Evolutionary conservation across 345 rosid species (phyloP), one percentile per base, ranked within the genome.

Genomic region (Populus euphratica): DNA sequence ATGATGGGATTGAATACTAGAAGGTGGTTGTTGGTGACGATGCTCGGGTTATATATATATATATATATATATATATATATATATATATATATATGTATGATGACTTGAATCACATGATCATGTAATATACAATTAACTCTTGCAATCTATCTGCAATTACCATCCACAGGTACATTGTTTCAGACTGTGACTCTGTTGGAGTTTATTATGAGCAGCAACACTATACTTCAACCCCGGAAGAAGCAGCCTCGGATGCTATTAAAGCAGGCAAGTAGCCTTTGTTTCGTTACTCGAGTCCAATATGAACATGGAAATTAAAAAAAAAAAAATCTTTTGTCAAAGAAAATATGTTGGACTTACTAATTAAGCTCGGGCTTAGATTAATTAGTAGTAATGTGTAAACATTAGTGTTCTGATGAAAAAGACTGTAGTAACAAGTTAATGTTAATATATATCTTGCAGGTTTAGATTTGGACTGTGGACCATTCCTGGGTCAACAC

Each of bases 381-480:
- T 54, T 21, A 7, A 21, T 10, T 41, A 41, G 12, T 41, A 10
- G 44, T 8, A 9, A 41, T 41, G 11, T 47, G 50, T 47, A 14
- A 59, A 59, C 8, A 23, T n/a, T 59, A 59, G 63, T 1, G 2
- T n/a, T n/a, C 13, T n/a, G 29, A 3, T n/a, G 4, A 9, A 13
- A 44, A 47, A 44, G 18, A 31, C 6, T 2, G 14, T 12, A 4
- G 7, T 68, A 23, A 49, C 50, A 29, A 16, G 47, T 7, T 17
- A 16, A 5, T 78, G 63, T 64, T 35, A 43, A 3, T 33, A 4
- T 33, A 33, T 29, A 44, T 43, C 5, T 72, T 73, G 65, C 70
- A 89, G 98, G 98, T 41, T 75, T 95, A 84, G 97, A 95, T 79
- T 85, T 95, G 86, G 93, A 95, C 43, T 95, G 99, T 29, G 99